These are phyloP conservation scores for Angophora floribunda DNA, from an alignment of 345 rosid species.

Conservation along the genomic window DNA sequence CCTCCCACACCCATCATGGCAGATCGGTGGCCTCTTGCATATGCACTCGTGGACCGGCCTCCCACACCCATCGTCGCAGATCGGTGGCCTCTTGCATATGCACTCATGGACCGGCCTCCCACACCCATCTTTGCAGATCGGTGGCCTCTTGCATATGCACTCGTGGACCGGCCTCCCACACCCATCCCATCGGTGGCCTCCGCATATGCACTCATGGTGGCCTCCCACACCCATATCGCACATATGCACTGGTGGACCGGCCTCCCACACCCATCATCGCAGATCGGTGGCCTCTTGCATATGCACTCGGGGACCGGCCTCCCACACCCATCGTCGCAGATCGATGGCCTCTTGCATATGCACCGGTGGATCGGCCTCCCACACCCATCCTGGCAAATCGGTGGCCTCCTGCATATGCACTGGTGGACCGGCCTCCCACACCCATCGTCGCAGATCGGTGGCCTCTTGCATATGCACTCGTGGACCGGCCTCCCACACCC, in stretches of 20 bases:
- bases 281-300: background rate
- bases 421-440: background rate
- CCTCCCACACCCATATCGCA: too few species aligned
- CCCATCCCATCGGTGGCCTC: too few species aligned
- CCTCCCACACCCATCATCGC: conserved; percentile 4
- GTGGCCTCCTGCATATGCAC: background rate
- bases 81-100: background rate
- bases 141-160: background rate
- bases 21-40: background rate
- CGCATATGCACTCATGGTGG: too few species aligned
- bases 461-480: conserved; percentile 7
- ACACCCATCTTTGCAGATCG: background rate
- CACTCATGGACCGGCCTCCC: background rate
- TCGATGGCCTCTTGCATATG: background rate
- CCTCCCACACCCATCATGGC: background rate
- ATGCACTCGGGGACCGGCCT: conserved; percentile 30
- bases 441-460: background rate
- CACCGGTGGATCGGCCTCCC: background rate
- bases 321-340: background rate
- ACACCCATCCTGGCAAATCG: background rate
- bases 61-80: background rate
- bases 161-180: conserved; percentile 2
- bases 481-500: conserved; percentile 10
- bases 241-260: background rate
- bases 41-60: background rate